Percentiles rank a stretch among this genome's conserved stretches.
Conservation (phyloP, 306 rosid species). For the Vachellia pachyceras region DNA sequence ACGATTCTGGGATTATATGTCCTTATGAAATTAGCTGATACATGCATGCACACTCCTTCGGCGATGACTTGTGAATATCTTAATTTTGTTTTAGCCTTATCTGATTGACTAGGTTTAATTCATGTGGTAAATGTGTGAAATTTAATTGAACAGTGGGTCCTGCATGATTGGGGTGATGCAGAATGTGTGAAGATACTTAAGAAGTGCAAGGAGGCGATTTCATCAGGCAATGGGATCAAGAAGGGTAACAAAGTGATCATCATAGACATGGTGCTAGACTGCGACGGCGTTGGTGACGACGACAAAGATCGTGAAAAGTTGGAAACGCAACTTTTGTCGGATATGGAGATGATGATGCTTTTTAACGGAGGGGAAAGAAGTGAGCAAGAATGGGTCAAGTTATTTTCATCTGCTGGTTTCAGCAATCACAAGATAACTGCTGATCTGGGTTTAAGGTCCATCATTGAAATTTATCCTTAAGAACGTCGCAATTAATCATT, state of each 20-base stretch:
- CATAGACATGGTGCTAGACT: neutral
- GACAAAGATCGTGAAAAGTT: neutral
- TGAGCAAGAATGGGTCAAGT: neutral
- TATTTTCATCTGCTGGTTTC: neutral
- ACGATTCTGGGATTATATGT: too few relatives aligned
- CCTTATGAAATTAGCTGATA: too few relatives aligned
- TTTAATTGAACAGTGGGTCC: too few relatives aligned
- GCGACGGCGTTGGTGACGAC: neutral
- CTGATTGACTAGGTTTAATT: too few relatives aligned
- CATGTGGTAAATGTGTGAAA: too few relatives aligned
- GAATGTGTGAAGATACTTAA: neutral
- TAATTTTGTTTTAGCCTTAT: too few relatives aligned
- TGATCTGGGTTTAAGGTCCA: neutral
- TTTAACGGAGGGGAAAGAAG: neutral
- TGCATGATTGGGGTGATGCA: neutral
- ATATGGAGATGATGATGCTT: neutral
- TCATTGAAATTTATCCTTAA: neutral
- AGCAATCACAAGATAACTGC: neutral
- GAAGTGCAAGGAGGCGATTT: neutral
- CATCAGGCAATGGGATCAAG: neutral
- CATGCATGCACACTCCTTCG: too few relatives aligned
- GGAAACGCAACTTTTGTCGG: neutral
- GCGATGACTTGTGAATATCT: too few relatives aligned
- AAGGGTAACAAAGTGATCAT: neutral
- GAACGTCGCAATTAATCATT: too few relatives aligned